These are phyloP conservation scores for Asterella californica DNA, from an alignment of 225 moss, liverwort and hornwort genomes.

Conservation along the genomic window DNA sequence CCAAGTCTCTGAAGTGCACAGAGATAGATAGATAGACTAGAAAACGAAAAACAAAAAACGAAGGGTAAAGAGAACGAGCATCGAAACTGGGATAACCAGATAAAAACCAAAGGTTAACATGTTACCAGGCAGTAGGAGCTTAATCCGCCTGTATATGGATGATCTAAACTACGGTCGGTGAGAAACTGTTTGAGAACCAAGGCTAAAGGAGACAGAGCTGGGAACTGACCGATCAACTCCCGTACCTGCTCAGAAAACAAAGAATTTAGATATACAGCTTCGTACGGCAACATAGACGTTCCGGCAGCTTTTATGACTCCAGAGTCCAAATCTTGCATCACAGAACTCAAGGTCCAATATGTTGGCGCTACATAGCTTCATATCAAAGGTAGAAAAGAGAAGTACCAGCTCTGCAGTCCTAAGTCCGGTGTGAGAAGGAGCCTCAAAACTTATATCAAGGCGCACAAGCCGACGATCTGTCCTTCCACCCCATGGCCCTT, in stretches of 20 bases:
- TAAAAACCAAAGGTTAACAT: not conserved
- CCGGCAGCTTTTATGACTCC: not conserved
- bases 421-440: conserved; percentile 76
- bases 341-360: not conserved
- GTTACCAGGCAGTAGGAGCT: conserved; percentile 88
- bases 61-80: not conserved
- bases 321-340: not conserved
- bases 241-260: conserved; percentile 55
- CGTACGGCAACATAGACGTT: not conserved
- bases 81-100: not conserved
- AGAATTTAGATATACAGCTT: not conserved
- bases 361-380: not conserved
- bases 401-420: conserved; percentile 76
- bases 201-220: conserved; percentile 76
- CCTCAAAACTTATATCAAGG: conserved; percentile 91
- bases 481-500: conserved; percentile 81
- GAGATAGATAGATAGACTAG: not conserved
- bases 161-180: conserved; percentile 82
- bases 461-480: conserved; percentile 74
- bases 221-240: conserved; percentile 81
- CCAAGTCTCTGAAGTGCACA: not conserved
- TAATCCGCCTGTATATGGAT: conserved; percentile 81
- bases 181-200: conserved; percentile 88
- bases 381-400: not conserved
- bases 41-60: not conserved